Base-by-base conservation (phyloP, 2,329 filamentous ascomycete species). In the Colletotrichum cuscutae region DNA sequence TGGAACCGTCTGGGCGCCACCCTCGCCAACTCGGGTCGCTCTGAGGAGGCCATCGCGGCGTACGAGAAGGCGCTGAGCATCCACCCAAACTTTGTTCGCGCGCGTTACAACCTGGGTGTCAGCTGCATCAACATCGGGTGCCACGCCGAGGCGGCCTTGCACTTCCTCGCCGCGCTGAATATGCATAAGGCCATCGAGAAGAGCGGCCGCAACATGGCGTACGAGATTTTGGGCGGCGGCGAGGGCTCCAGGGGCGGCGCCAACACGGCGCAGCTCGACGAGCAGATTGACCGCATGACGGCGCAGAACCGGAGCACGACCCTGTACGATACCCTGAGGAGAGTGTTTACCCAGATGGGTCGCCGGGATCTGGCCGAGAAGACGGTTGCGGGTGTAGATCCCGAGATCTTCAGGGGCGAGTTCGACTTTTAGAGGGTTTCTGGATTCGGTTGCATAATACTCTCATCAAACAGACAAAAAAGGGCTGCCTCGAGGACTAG, bases 1-100 rank as follows among this genome's bases (percentile, higher is more conserved):
- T 99, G 97, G 97, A 99, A 99, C 86, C 91, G 97, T 2, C 92
- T 99, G 0, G 97, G 97, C 54, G 97, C 97, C 1, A 99, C 97
- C 0, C 91, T 99, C 5, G 97, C 97, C 78, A 99, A 99, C 86
- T 95, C 92, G 63, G 96, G 96, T 58, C 93, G 95, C 72, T 94
- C 91, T 66, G 97, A 99, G 84, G 97, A 99, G 83, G 97, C 97
- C 72, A 99, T 99, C 78, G 94, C 95, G 57, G 97, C 97, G 1
- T 99, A 99, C 83, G 95, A 97, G 79, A 95, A 96, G 80, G 97
- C 97, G 0, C 89, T 99, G 9, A 93, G 92, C 56, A 90, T 98
- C 73, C 93, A 95, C 69, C 94, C 96, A 67, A 99, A 99, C 85
- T 99, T 99, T 80, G 97, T 99, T 22, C 94, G 97, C 71, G 97